Evolutionary conservation across 2,329 filamentous ascomycete species (phyloP).

Genomic region (Cucurbitaria berberidis): DNA sequence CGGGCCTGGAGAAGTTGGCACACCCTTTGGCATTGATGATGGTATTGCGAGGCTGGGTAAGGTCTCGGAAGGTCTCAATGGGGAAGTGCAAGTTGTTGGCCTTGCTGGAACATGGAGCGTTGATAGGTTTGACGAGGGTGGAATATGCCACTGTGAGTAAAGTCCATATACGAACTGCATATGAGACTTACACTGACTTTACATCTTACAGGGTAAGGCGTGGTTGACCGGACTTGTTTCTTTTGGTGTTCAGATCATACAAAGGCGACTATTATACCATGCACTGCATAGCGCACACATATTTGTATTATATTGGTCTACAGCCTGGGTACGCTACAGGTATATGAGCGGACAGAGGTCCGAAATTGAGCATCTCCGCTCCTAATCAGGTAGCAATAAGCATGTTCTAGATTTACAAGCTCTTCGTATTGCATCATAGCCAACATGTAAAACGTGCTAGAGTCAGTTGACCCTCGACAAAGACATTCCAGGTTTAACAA

Average conservation of each 20-base stretch:
- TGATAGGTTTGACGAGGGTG: conserved; percentile 77
- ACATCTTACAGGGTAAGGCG: too few species aligned
- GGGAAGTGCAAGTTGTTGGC: conserved; percentile 67
- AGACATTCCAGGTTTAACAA: not conserved
- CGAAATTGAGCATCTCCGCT: not conserved
- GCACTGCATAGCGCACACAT: not conserved
- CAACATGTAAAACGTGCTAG: not conserved
- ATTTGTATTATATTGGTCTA: not conserved
- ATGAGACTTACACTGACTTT: too few species aligned
- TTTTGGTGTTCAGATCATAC: conserved; percentile 1
- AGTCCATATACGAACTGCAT: not conserved
- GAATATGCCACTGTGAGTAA: conserved; percentile 40
- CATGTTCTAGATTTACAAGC: not conserved
- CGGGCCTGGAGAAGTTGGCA: conserved; percentile 48
- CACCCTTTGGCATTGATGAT: conserved; percentile 12
- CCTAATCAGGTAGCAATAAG: not conserved
- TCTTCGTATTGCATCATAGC: conserved; percentile 7
- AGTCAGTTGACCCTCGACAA: not conserved
- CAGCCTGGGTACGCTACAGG: too few species aligned
- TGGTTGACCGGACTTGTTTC: not conserved
- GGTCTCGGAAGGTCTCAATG: conserved; percentile 60
- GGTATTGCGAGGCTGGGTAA: conserved; percentile 57
- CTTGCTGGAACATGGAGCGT: conserved; percentile 88
- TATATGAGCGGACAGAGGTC: not conserved
- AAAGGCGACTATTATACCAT: not conserved